Percentiles rank a stretch among this genome's conserved stretches.
Evolutionary conservation across 768 basidiomycete genomes (phyloP).

Genomic region (Kwoniella dendrophila): DNA sequence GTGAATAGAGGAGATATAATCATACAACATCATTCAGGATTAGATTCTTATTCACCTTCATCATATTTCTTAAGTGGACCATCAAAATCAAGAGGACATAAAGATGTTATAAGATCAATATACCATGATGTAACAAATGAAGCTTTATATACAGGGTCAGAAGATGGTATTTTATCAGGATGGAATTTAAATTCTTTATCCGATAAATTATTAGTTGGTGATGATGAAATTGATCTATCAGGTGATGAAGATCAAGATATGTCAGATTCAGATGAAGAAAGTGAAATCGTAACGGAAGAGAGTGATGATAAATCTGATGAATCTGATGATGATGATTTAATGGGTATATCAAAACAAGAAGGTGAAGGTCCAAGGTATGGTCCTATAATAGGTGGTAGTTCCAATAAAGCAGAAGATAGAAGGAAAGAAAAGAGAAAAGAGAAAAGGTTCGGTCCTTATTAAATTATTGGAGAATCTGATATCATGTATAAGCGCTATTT

Average conservation of each 20-base stretch:
- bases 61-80: constrained; percentile 46
- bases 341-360: constrained; percentile 22
- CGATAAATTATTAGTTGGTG: constrained; percentile 37
- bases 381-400: constrained; percentile 22
- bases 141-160: constrained; percentile 55
- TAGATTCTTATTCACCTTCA: constrained; percentile 43
- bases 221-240: constrained; percentile 47
- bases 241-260: constrained; percentile 41
- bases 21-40: constrained; percentile 40
- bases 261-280: constrained; percentile 34
- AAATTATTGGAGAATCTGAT: background rate
- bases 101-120: constrained; percentile 52
- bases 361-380: constrained; percentile 26
- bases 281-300: constrained; percentile 43
- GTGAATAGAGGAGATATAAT: constrained; percentile 50
- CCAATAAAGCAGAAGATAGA: background rate
- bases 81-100: constrained; percentile 39
- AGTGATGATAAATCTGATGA: constrained; percentile 21
- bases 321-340: constrained; percentile 25
- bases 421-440: constrained; percentile 20
- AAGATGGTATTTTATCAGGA: constrained; percentile 53
- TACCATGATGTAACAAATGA: constrained; percentile 48
- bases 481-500: background rate
- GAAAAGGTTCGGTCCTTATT: constrained; percentile 23
- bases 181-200: constrained; percentile 44